phyloP scores from a whole-genome alignment of 257 asterid species.

The Nicotiana tomentosiformis region DNA sequence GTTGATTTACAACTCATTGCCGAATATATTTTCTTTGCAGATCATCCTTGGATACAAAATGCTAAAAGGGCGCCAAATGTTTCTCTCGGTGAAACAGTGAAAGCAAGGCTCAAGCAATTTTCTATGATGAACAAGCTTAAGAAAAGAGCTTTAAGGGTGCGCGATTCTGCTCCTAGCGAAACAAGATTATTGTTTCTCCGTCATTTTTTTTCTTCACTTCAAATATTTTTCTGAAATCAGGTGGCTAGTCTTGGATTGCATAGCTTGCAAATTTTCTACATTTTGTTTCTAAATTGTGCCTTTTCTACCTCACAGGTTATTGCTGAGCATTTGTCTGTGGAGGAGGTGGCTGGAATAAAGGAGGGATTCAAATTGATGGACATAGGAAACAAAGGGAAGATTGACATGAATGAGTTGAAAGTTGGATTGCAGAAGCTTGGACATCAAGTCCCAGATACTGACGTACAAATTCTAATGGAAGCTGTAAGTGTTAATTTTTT shows the following conservation, averaged over 20 bases:
- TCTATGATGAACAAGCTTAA: conserved; percentile 65
- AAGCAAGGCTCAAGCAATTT: conserved; percentile 58
- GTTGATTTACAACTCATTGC: neutral
- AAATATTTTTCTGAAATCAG: neutral
- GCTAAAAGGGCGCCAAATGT: conserved; percentile 53
- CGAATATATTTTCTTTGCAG: conserved; percentile 24
- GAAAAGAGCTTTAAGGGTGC: conserved; percentile 54
- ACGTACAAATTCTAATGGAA: conserved; percentile 53
- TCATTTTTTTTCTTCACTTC: neutral
- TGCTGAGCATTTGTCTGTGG: conserved; percentile 58
- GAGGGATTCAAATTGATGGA: conserved; percentile 61
- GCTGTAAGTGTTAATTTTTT: conserved; percentile 40
- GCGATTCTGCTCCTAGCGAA: neutral
- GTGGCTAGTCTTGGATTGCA: neutral
- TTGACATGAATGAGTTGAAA: conserved; percentile 51
- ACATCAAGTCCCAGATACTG: conserved; percentile 56
- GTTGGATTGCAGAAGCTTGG: conserved; percentile 58
- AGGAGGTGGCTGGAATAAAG: conserved; percentile 59
- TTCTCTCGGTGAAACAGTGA: conserved; percentile 55
- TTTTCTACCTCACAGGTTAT: conserved; percentile 33
- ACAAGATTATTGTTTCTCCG: neutral
- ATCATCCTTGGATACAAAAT: conserved; percentile 62
- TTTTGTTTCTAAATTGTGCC: conserved; percentile 10
- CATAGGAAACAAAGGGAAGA: conserved; percentile 48
- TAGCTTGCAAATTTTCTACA: neutral